Evolutionary conservation across 1,284 basidiomycete species (phyloP).

Genomic region (Sporisorium iseilematis-ciliati): DNA sequence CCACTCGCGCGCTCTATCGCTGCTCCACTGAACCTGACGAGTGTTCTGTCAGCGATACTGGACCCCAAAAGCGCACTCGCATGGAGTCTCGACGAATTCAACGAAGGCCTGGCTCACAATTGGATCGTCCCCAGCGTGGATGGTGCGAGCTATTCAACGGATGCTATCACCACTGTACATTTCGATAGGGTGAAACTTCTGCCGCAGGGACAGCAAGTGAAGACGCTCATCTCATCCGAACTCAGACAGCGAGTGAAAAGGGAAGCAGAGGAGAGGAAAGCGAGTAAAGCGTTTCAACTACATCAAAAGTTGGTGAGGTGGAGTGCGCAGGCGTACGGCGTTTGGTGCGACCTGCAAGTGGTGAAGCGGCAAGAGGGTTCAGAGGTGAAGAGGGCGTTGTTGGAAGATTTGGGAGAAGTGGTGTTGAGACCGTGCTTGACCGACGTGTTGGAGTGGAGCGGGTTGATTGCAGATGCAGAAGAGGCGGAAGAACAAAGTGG

Average conservation of each 20-base stretch:
- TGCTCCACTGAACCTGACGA: constrained; percentile 1
- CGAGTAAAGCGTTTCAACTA: not conserved
- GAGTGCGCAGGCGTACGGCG: constrained; percentile 1
- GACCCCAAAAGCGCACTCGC: constrained; percentile 11
- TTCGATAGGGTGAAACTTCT: constrained; percentile 17
- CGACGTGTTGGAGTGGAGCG: constrained; percentile 35
- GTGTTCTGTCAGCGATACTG: constrained; percentile 12
- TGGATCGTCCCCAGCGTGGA: constrained; percentile 37
- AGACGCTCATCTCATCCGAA: constrained; percentile 31
- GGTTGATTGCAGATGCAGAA: not conserved
- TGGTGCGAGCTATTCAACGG: constrained; percentile 28
- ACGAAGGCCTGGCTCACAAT: constrained; percentile 30
- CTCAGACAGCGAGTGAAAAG: not conserved
- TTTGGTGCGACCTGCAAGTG: constrained; percentile 1
- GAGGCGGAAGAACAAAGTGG: not conserved
- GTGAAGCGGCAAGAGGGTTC: not conserved
- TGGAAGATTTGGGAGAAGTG: constrained; percentile 11
- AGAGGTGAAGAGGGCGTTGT: not conserved
- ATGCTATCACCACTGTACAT: constrained; percentile 19
- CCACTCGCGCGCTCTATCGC: constrained; percentile 23
- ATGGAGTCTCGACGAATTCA: constrained; percentile 47
- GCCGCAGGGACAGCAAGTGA: constrained; percentile 28
- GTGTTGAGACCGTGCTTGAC: constrained; percentile 7
- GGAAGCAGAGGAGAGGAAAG: constrained; percentile 2
- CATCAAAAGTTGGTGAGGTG: constrained; percentile 31